A percentile compares a stretch with the other conserved stretches of the same genome.
Evolutionary conservation across 208 protist genomes (phyloP).

Genomic region (Leishmania aethiopica): DNA sequence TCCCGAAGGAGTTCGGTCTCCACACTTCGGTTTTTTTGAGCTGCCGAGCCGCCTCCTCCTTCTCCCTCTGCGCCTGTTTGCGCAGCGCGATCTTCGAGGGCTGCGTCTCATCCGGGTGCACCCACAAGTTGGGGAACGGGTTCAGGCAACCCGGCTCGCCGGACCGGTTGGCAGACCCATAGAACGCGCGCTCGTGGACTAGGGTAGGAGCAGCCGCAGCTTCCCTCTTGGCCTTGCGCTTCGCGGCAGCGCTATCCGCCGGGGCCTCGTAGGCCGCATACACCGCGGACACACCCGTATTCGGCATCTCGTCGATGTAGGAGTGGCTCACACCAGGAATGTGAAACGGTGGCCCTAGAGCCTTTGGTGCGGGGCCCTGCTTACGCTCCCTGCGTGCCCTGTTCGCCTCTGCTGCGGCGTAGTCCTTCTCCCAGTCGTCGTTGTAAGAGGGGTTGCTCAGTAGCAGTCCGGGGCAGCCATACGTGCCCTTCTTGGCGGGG

Average conservation of each 20-base stretch:
- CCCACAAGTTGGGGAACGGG: conserved; percentile 80
- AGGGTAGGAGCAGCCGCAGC: conserved; percentile 13
- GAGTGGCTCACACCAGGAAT: conserved; percentile 51
- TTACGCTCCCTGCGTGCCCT: conserved; percentile 20
- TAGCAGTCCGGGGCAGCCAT: conserved; percentile 69
- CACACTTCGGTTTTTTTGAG: conserved; percentile 54
- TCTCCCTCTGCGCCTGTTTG: conserved; percentile 35
- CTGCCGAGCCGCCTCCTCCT: conserved; percentile 28
- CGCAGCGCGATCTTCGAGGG: conserved; percentile 27
- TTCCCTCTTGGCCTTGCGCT: conserved; percentile 33
- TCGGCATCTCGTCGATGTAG: conserved; percentile 77
- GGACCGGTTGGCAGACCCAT: conserved; percentile 27
- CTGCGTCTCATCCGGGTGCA: conserved; percentile 45
- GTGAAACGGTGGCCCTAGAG: conserved; percentile 51
- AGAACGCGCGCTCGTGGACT: conserved; percentile 52
- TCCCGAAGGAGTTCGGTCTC: conserved; percentile 81
- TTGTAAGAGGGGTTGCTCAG: conserved; percentile 69
- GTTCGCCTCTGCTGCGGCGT: conserved; percentile 21
- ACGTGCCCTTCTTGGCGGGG: conserved; percentile 83
- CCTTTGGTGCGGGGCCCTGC: conserved; percentile 15
- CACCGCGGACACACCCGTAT: conserved; percentile 73
- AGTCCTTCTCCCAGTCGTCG: conserved; percentile 60
- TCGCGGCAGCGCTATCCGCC: conserved; percentile 29
- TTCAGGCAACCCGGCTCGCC: conserved; percentile 63
- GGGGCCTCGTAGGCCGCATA: conserved; percentile 53